Conservation (phyloP, 2,329 filamentous ascomycete genomes). For the Xylariaceae sp. region DNA sequence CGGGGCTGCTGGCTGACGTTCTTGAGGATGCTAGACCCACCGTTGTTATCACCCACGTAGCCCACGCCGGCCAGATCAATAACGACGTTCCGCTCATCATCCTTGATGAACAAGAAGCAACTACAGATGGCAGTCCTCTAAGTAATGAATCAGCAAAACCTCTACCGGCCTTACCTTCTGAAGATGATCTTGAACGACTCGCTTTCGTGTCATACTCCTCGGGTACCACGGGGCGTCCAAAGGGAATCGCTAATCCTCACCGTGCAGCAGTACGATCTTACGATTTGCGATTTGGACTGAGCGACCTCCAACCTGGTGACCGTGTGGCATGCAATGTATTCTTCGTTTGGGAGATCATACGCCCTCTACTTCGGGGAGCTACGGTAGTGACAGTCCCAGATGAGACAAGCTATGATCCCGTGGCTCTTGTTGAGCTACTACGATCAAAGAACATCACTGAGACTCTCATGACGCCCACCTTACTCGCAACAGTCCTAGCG, state of each 20-base stretch:
- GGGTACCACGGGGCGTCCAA: constrained; percentile 76
- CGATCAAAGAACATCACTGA: constrained; percentile 72
- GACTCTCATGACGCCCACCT: constrained; percentile 82
- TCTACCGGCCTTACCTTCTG: constrained; percentile 59
- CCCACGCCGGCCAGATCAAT: constrained; percentile 70
- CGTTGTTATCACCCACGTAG: constrained; percentile 71
- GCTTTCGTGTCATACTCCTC: constrained; percentile 84
- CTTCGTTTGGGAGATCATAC: constrained; percentile 84
- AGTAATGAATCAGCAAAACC: constrained; percentile 48
- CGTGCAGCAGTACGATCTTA: constrained; percentile 76
- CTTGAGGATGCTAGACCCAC: constrained; percentile 75
- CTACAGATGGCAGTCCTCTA: constrained; percentile 32
- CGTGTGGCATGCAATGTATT: constrained; percentile 88
- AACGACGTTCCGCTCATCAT: constrained; percentile 67
- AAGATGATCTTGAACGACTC: constrained; percentile 73
- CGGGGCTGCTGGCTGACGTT: constrained; percentile 75
- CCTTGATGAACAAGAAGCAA: constrained; percentile 58
- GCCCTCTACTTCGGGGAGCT: constrained; percentile 76
- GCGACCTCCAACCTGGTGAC: constrained; percentile 73
- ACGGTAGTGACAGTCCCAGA: constrained; percentile 79
- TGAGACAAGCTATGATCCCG: constrained; percentile 77
- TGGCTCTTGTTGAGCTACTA: constrained; percentile 74
- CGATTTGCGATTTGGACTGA: constrained; percentile 71
- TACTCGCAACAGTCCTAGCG: constrained; percentile 75
- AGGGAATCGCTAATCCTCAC: constrained; percentile 82